A percentile compares a stretch with the other conserved stretches of the same genome.
Evolutionary conservation across 495 filamentous ascomycete genomes (phyloP).

Genomic region (Peziza echinospora): DNA sequence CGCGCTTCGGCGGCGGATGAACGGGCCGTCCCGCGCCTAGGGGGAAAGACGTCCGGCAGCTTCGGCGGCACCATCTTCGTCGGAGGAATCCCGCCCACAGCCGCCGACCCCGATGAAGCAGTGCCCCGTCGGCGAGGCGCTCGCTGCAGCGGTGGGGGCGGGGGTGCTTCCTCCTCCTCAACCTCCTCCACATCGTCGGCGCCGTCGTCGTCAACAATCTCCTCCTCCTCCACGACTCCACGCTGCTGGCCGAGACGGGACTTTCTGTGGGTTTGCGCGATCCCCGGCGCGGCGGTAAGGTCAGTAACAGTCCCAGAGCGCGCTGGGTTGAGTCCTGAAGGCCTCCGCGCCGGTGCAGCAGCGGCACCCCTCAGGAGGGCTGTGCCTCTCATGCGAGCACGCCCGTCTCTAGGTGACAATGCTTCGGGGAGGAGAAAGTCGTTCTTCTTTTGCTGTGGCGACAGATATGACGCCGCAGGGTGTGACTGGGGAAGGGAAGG

Average conservation of each 20-base stretch:
- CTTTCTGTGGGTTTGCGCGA: too few relatives aligned
- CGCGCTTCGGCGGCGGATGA: too few relatives aligned
- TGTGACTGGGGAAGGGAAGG: too few relatives aligned
- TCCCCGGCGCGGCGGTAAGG: too few relatives aligned
- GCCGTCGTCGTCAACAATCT: background rate
- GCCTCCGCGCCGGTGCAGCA: background rate
- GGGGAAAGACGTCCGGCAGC: background rate
- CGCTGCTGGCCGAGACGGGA: too few relatives aligned
- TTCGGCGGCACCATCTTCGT: background rate
- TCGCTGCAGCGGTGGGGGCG: too few relatives aligned
- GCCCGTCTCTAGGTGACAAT: conserved; percentile 16
- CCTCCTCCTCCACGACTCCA: background rate
- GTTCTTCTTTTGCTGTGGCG: conserved; percentile 2
- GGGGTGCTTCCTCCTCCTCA: background rate
- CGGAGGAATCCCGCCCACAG: background rate
- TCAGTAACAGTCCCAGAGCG: too few relatives aligned
- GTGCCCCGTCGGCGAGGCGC: background rate
- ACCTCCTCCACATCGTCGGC: background rate
- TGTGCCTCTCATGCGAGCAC: conserved; percentile 16
- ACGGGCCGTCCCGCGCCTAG: too few relatives aligned
- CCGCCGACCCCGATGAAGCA: background rate
- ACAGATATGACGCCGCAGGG: too few relatives aligned
- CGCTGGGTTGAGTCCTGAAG: background rate
- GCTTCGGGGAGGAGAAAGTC: conserved; percentile 16
- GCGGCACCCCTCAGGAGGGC: background rate